Base-by-base conservation (phyloP, 139 green algal species). In the Bryopsis sp. region DNA sequence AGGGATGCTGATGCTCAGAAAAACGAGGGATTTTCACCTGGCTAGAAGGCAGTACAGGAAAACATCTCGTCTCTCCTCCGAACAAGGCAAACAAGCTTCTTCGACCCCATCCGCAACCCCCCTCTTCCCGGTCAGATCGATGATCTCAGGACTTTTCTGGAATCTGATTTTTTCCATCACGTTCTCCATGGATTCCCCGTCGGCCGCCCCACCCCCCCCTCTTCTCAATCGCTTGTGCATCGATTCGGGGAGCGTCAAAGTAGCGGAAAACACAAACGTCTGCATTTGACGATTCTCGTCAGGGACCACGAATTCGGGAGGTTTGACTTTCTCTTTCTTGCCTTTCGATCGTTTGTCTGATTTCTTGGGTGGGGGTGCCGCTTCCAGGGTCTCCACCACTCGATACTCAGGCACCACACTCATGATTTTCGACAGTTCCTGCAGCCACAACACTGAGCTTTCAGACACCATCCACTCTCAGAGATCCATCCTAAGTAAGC, bases 211-310 rank as follows among this genome's bases (percentile, higher is more conserved):
- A 58, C 85, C 87, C 34, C 75, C 81, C 15, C 85, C 79, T n/a
- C 8, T 15, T 28, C 74, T 71, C 48, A 95, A 72, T 22, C 87
- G 80, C 48, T 81, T 81, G n/a, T 86, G 79, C 39, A 94, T 68
- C 15, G 62, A 70, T 35, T 70, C 59, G 7, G 94, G 93, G 79
- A 99, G 84, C 5, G 90, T 92, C 28, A 99, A 82, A 6, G 94
- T 99, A 1, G 94, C 94, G 6, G 83, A 94, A 71, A 99, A 99
- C 33, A 99, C 86, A 68, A 97, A 88, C 1, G 85, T 96, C 79
- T 98, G 94, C 77, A 95, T 65, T 28, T 67, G 72, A 35, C 67
- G 47, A 36, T 69, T 35, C 11, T 54, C 34, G 37, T 35, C 35
- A 29, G 33, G 11, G 54, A 69, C 43, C 5, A 35, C 6, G 37